Conservation (phyloP, 2,329 filamentous ascomycete genomes). For the Monilinia fructigena region DNA sequence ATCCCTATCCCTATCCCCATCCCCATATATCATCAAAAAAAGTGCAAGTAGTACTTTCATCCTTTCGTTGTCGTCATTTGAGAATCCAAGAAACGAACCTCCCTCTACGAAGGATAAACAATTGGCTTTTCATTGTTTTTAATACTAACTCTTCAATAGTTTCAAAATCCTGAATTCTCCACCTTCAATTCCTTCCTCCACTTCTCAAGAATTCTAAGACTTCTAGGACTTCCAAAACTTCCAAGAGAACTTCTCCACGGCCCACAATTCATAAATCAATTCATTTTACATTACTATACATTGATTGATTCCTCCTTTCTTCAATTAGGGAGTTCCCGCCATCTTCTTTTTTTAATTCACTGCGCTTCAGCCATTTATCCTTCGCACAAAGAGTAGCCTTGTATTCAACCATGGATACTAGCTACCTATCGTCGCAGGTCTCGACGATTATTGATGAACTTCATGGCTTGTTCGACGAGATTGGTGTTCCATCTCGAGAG, state of each 20-base stretch:
- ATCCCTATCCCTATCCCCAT: no score
- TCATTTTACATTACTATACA: neutral
- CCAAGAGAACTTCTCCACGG: constrained; percentile 8
- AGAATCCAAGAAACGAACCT: no score
- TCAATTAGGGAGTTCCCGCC: constrained; percentile 13
- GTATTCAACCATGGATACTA: constrained; percentile 69
- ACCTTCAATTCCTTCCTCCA: constrained; percentile 10
- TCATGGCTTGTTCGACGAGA: constrained; percentile 94
- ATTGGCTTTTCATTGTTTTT: no score
- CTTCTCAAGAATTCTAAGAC: neutral
- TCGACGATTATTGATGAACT: constrained; percentile 90
- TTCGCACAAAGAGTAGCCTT: constrained; percentile 13
- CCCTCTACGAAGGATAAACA: no score
- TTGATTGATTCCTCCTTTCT: constrained; percentile 14
- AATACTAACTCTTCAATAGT: neutral
- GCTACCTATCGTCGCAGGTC: constrained; percentile 91
- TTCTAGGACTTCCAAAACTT: no score
- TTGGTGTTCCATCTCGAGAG: constrained; percentile 91
- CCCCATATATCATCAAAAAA: no score
- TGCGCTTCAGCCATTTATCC: constrained; percentile 5
- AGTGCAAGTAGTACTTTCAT: no score
- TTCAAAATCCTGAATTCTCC: constrained; percentile 9
- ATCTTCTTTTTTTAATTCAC: constrained; percentile 7
- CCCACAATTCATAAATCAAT: constrained; percentile 15
- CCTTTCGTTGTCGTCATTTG: no score